Evolutionary conservation across 1,139 yeast genomes (phyloP).

Genomic region (Saccharomyces hybrid): DNA sequence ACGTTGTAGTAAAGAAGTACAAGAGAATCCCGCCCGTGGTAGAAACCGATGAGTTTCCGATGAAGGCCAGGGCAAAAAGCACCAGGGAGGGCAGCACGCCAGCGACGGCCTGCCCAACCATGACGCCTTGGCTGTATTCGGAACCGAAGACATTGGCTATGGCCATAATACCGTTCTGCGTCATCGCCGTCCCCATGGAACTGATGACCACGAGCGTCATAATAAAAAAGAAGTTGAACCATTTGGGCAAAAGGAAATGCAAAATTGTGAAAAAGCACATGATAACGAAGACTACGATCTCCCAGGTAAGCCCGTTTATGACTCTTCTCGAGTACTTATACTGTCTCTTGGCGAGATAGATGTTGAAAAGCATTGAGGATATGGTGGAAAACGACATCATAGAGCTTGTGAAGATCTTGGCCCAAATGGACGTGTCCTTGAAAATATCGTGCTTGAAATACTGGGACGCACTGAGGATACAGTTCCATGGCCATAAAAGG

Average conservation of each 20-base stretch:
- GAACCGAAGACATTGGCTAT: conserved; percentile 67
- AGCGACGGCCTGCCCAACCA: conserved; percentile 92
- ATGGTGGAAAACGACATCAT: conserved; percentile 87
- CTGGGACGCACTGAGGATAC: conserved; percentile 77
- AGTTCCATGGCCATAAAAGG: conserved; percentile 95
- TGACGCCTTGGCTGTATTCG: conserved; percentile 76
- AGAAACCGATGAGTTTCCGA: conserved; percentile 20
- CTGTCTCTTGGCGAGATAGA: conserved; percentile 61
- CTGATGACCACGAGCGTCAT: conserved; percentile 55
- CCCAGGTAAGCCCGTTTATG: conserved; percentile 49
- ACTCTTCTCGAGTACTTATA: conserved; percentile 58
- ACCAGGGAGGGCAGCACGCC: conserved; percentile 86
- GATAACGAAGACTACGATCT: conserved; percentile 46
- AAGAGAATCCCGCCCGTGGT: conserved; percentile 39
- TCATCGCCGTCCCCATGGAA: conserved; percentile 59
- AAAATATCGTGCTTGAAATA: conserved; percentile 63
- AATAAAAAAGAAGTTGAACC: conserved; percentile 43
- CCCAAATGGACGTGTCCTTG: conserved; percentile 43
- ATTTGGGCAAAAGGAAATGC: conserved; percentile 36
- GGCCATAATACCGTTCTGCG: conserved; percentile 90
- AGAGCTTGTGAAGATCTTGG: conserved; percentile 64
- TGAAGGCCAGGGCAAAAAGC: conserved; percentile 51
- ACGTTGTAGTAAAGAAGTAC: conserved; percentile 64
- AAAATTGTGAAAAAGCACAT: conserved; percentile 32
- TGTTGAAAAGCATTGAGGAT: conserved; percentile 54